A percentile compares a stretch with the other conserved stretches of the same genome.
These are phyloP conservation scores for Suillus bovinus DNA, from an alignment of 768 basidiomycete species.

Conservation along the genomic window DNA sequence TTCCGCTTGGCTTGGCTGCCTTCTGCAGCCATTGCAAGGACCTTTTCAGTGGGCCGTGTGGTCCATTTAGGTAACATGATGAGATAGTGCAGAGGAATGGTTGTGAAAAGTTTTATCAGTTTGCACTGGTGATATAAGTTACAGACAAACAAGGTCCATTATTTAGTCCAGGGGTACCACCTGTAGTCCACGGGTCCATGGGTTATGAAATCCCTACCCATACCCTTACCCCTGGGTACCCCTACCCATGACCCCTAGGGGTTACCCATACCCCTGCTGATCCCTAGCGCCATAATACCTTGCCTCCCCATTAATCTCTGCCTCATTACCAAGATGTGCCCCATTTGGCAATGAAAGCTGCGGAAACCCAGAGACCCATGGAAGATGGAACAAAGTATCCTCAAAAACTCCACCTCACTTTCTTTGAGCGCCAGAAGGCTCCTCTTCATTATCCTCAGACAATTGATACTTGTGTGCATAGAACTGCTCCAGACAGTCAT, in stretches of 20 bases:
- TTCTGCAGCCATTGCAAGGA: no score
- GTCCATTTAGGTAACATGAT: no score
- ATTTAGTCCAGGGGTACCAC: not conserved
- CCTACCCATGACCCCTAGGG: constrained; percentile 8
- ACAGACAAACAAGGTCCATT: no score
- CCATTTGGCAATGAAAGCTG: not conserved
- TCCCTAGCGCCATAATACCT: not conserved
- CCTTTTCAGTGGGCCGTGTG: no score
- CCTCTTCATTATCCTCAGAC: not conserved
- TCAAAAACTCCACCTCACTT: not conserved
- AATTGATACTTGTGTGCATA: not conserved
- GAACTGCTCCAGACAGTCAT: not conserved
- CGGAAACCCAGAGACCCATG: not conserved
- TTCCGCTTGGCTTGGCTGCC: no score
- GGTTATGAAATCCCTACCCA: not conserved
- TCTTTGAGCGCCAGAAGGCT: not conserved
- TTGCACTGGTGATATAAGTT: no score
- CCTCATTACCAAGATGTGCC: not conserved
- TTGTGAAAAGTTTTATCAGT: no score
- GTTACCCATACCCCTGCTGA: constrained; percentile 14
- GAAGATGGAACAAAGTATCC: not conserved
- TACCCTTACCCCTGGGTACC: constrained; percentile 1
- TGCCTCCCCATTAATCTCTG: not conserved
- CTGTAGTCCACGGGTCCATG: not conserved
- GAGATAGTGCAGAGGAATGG: no score